Conservation (phyloP, 441 rosid genomes). For the Dalechampia spathulata region DNA sequence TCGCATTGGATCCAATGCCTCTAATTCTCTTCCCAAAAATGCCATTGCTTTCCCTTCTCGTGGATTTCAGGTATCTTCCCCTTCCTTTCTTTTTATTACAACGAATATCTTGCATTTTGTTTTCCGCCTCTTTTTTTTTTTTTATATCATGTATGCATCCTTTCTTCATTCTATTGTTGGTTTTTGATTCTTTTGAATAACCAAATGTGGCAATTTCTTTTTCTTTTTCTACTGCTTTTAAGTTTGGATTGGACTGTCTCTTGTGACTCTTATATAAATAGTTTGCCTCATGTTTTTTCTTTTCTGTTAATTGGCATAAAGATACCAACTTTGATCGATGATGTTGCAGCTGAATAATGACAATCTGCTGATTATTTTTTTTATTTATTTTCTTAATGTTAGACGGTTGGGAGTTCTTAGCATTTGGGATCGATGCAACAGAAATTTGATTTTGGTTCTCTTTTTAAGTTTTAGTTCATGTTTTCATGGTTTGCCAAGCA, state of each 20-base stretch:
- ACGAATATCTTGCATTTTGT: not conserved
- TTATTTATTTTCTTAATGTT: too few relatives aligned
- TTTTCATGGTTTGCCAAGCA: not conserved
- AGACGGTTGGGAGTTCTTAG: too few relatives aligned
- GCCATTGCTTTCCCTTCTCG: slow-evolving; percentile 19
- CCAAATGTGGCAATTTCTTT: not conserved
- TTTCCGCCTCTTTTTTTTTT: not conserved
- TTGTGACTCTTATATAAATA: not conserved
- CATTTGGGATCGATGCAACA: not conserved
- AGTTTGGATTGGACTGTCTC: not conserved
- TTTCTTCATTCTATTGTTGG: too few relatives aligned
- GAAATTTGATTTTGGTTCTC: not conserved
- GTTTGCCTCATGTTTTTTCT: not conserved
- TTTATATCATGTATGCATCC: too few relatives aligned
- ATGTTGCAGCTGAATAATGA: too few relatives aligned
- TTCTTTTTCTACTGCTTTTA: too few relatives aligned
- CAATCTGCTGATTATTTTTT: too few relatives aligned
- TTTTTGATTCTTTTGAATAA: too few relatives aligned
- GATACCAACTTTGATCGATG: too few relatives aligned
- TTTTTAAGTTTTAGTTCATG: not conserved
- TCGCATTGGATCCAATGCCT: slow-evolving; percentile 32
- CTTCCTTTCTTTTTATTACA: not conserved
- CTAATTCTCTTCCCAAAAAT: slow-evolving; percentile 19
- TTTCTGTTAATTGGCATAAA: too few relatives aligned
- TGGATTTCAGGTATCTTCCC: slow-evolving; percentile 42